Conservation (phyloP, 176 grass and related monocot species). For the Zizania latifolia region DNA sequence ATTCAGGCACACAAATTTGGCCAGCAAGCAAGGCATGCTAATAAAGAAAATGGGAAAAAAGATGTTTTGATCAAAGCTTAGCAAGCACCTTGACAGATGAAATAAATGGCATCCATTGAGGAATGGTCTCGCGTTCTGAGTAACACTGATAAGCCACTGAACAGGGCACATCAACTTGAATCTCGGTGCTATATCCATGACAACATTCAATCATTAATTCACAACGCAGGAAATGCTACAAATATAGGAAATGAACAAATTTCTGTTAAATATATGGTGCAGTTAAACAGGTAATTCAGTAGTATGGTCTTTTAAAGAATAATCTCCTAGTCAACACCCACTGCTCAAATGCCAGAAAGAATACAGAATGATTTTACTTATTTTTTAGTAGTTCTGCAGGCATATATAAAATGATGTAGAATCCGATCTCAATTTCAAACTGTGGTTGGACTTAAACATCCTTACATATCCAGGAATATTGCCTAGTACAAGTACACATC, state of each 20-base stretch:
- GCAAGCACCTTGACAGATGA: constrained; percentile 70
- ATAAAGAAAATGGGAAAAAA: neutral
- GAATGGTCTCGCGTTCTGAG: constrained; percentile 78
- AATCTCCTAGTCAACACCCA: neutral
- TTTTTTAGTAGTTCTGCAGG: neutral
- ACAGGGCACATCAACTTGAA: constrained; percentile 87
- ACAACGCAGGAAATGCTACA: neutral
- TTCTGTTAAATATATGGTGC: neutral
- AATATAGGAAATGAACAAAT: neutral
- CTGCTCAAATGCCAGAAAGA: neutral
- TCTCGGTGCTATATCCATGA: constrained; percentile 54
- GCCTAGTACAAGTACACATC: neutral
- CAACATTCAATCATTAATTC: constrained; percentile 15
- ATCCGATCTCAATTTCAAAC: neutral
- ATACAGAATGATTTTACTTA: neutral
- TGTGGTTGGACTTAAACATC: neutral
- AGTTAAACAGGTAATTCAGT: neutral
- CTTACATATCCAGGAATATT: neutral
- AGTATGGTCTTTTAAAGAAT: neutral
- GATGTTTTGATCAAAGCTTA: neutral
- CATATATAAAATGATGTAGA: neutral
- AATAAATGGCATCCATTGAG: constrained; percentile 99
- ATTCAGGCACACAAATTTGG: neutral
- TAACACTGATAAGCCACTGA: constrained; percentile 89
- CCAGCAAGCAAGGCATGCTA: neutral